Evolutionary conservation across 192 early-diverging fungal genomes (phyloP).

Genomic region (Oehlia diaphana): DNA sequence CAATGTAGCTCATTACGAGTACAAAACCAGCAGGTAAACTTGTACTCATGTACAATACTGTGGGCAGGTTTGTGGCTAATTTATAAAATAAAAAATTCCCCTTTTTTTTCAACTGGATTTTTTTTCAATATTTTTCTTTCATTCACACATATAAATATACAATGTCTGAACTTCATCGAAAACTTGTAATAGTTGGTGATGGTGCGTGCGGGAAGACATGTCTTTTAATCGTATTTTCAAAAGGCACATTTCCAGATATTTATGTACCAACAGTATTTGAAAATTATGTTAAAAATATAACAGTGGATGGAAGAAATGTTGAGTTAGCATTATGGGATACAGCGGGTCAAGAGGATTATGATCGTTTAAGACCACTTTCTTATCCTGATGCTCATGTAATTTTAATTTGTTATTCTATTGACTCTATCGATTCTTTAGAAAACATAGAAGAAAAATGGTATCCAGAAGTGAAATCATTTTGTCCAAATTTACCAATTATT

Average conservation of each 20-base stretch:
- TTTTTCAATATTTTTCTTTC: no score
- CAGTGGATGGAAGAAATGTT: constrained; percentile 55
- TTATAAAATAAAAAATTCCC: background rate
- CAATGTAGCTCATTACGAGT: no score
- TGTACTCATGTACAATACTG: background rate
- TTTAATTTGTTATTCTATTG: constrained; percentile 68
- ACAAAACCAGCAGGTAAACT: no score
- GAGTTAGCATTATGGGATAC: constrained; percentile 76
- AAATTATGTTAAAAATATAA: constrained; percentile 62
- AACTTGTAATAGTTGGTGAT: constrained; percentile 82
- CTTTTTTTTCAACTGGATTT: constrained; percentile 3
- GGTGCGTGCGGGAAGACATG: constrained; percentile 82
- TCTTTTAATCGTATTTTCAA: constrained; percentile 72
- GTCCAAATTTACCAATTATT: constrained; percentile 47
- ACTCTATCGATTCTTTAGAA: constrained; percentile 71
- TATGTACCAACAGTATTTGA: constrained; percentile 78
- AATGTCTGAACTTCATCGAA: constrained; percentile 55
- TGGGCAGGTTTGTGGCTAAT: background rate
- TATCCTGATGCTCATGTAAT: constrained; percentile 70
- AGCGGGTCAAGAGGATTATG: constrained; percentile 75
- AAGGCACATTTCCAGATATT: constrained; percentile 79
- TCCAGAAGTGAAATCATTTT: constrained; percentile 51
- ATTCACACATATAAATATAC: no score
- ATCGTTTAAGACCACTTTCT: constrained; percentile 65
- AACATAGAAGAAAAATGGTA: constrained; percentile 74